These are phyloP conservation scores for Picochlorum sp. DNA, from an alignment of 139 green algal genomes.

Conservation along the genomic window DNA sequence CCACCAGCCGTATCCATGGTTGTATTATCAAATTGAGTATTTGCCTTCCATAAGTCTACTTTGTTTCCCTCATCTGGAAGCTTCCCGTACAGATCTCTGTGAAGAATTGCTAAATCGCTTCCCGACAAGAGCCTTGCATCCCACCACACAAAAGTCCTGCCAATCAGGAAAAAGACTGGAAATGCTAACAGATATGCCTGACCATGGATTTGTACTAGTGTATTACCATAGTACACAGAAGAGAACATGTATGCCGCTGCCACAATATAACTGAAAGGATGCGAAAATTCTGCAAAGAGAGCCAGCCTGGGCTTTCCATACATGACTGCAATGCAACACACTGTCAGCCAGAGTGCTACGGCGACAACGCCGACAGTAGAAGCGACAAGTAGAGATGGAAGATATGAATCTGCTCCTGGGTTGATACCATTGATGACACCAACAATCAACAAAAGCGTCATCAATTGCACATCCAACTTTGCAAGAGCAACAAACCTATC, in stretches of 20 bases:
- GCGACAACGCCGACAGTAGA: not conserved
- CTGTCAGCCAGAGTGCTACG: not conserved
- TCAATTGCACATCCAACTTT: slow-evolving; percentile 26
- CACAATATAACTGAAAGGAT: slow-evolving; percentile 14
- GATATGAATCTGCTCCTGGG: not conserved
- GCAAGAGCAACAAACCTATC: slow-evolving; percentile 24
- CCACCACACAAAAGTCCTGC: slow-evolving; percentile 13
- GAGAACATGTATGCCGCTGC: slow-evolving; percentile 15
- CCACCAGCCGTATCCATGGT: no score
- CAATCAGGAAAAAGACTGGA: slow-evolving; percentile 16
- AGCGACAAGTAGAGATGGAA: slow-evolving; percentile 1
- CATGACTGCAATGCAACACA: slow-evolving; percentile 9
- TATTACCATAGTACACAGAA: not conserved
- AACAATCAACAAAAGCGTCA: slow-evolving; percentile 13
- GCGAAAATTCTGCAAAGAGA: slow-evolving; percentile 9
- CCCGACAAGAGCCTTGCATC: slow-evolving; percentile 14
- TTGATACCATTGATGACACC: slow-evolving; percentile 16
- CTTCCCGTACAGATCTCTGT: slow-evolving; percentile 1
- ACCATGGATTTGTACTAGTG: slow-evolving; percentile 14
- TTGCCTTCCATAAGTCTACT: not conserved
- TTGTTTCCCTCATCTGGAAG: not conserved
- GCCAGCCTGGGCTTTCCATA: not conserved
- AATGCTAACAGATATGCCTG: slow-evolving; percentile 23
- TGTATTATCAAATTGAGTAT: not conserved
- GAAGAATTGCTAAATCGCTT: slow-evolving; percentile 1